Conservation (phyloP, 257 asterid genomes). For the Petrea volubilis region DNA sequence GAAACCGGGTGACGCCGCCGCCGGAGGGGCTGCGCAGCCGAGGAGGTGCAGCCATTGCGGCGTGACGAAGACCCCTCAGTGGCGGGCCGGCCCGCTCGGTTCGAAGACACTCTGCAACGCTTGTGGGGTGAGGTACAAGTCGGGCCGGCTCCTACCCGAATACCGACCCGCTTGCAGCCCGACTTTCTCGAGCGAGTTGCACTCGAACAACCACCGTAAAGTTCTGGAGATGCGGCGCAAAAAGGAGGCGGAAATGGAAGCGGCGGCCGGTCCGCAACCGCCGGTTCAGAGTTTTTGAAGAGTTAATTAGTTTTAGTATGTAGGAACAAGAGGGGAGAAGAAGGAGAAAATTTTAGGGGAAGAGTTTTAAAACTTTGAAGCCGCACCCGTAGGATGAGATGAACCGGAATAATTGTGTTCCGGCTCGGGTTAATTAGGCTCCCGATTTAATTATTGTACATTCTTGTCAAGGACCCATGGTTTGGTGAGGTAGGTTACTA, state of each 20-base stretch:
- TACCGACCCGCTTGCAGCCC: conserved; percentile 78
- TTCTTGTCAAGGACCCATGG: conserved; percentile 46
- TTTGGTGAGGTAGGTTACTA: conserved; percentile 55
- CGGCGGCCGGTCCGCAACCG: conserved; percentile 18
- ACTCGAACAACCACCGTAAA: conserved; percentile 63
- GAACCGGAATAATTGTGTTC: conserved; percentile 28
- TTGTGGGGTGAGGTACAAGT: conserved; percentile 63
- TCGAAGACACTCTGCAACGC: conserved; percentile 63
- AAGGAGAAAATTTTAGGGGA: conserved; percentile 12
- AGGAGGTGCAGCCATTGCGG: conserved; percentile 65
- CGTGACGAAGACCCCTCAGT: conserved; percentile 67
- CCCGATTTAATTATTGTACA: conserved; percentile 58
- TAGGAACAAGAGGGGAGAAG: conserved; percentile 8
- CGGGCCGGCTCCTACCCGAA: conserved; percentile 67
- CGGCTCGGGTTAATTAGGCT: conserved; percentile 29
- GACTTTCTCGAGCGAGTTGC: conserved; percentile 51
- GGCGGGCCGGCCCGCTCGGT: conserved; percentile 74
- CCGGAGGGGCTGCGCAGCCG: conserved; percentile 29
- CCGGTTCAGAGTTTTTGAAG: conserved; percentile 47
- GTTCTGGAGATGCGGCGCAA: conserved; percentile 65
- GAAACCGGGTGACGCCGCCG: conserved; percentile 26
- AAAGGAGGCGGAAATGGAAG: conserved; percentile 45
- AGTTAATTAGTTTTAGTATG: conserved; percentile 7
- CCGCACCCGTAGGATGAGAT: not conserved
- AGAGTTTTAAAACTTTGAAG: not conserved